phyloP scores from a whole-genome alignment of 148 eudicot genomes.

The Rhododendron mucronatum region DNA sequence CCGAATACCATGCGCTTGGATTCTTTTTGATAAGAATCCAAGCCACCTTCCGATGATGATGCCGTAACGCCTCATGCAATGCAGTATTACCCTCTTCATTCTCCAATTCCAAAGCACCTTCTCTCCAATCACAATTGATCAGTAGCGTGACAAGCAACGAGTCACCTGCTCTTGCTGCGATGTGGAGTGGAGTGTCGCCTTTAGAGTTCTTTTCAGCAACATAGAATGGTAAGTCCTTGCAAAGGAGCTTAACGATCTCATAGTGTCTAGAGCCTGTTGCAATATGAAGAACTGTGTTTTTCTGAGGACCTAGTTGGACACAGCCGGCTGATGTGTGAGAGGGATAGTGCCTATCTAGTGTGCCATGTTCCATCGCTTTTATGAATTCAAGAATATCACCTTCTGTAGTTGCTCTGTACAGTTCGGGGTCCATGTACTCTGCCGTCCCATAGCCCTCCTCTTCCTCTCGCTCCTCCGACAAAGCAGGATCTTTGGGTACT shows the following conservation, averaged over 20 bases:
- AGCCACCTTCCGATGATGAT: slow-evolving; percentile 21
- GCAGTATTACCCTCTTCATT: slow-evolving; percentile 24
- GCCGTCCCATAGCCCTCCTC: slow-evolving; percentile 18
- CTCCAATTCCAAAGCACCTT: slow-evolving; percentile 8
- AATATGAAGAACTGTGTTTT: slow-evolving; percentile 26
- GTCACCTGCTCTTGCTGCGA: slow-evolving; percentile 26
- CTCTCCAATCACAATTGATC: slow-evolving; percentile 6
- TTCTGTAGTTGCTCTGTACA: slow-evolving; percentile 20
- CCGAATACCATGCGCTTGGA: slow-evolving; percentile 9
- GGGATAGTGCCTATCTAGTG: not conserved
- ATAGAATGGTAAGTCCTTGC: slow-evolving; percentile 20
- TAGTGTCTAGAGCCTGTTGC: slow-evolving; percentile 15
- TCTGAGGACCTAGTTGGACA: slow-evolving; percentile 23
- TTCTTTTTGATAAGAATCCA: slow-evolving; percentile 13
- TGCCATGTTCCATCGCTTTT: slow-evolving; percentile 12
- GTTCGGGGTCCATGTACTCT: slow-evolving; percentile 21
- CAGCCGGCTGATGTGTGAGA: slow-evolving; percentile 16
- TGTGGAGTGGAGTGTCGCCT: slow-evolving; percentile 24
- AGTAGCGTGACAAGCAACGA: slow-evolving; percentile 2
- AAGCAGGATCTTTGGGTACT: not conserved
- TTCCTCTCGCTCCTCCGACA: slow-evolving; percentile 13
- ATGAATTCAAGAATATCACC: slow-evolving; percentile 22
- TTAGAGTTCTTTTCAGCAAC: slow-evolving; percentile 20
- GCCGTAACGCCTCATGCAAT: slow-evolving; percentile 27
- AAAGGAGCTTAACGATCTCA: slow-evolving; percentile 18